Base-by-base conservation (phyloP, 768 basidiomycete genomes). In the Hirschioporus abietinus region DNA sequence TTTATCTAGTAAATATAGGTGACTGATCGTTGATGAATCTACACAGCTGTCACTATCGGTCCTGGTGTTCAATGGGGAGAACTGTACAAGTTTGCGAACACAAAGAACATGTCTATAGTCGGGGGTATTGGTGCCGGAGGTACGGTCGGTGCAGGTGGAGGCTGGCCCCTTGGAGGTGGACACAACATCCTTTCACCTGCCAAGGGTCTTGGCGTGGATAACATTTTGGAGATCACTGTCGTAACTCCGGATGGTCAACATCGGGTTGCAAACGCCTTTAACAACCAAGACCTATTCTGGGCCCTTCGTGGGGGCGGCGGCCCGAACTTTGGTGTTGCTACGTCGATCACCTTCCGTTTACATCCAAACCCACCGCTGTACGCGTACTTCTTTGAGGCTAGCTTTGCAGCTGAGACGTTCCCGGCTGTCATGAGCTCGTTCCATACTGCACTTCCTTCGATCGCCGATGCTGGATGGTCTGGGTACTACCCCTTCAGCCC, bases 201-300 rank as follows among this genome's bases (percentile, higher is more conserved):
- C 0, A 71, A 72, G 35, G 77, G 77, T 3, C 66, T 78, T 6
- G 77, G 73, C 4, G 76, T 72, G 1, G 76, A 78, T 36, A 71
- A 74, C 5, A 74, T 73, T 15, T 75, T 52, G 1, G 76, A 87
- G 72, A 82, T 79, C 72, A 82, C 82, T 66, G 74, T 86, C 6
- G 85, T 86, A 5, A 85, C 84, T 1, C 83, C 86, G 0, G 83
- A 84, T 70, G 86, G 85, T 0, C 67, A 75, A 26, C 74, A 74
- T 68, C 78, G 81, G 35, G 78, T 76, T 0, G 84, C 76, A 4
- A 86, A 84, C 72, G 78, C 76, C 24, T 78, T 76, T 57, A 73
- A 85, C 70, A 83, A 85, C 67, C 66, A 76, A 65, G 84, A 86
- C 72, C 77, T 86, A 0, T 86, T 85, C 74, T 87, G 79, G 66